Evolutionary conservation across 1,139 yeast species (phyloP), one percentile per base, ranked within the genome.

Genomic region (Suhomyces kunorum): DNA sequence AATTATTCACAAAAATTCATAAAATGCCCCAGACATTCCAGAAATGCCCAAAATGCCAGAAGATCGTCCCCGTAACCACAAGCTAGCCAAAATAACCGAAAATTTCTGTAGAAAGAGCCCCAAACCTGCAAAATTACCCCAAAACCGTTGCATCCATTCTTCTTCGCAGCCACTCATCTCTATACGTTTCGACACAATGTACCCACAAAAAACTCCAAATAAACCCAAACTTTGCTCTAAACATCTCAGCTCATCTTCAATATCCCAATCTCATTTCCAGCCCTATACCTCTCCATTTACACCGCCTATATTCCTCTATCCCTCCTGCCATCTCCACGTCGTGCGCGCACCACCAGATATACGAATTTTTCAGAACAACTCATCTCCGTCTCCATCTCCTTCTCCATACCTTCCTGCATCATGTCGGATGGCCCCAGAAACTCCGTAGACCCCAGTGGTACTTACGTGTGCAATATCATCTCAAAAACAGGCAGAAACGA

Each of bases 401-500:
- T 17, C 26, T n/a, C 11, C 25, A 18, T 23, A 16, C 14, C 27
- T 7, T 22, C 14, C n/a, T n/a, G n/a, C n/a, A n/a, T n/a, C 8
- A 35, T 35, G 38, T 23, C 38, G 26, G 32, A 27, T n/a, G 32
- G 36, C 14, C 43, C 38, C 14, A 42, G 42, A 18, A 50, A 46
- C 42, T 44, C 42, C 39, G 42, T 56, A 28, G 63, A 63, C 43
- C 46, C 51, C 27, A 43, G 51, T 24, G 61, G 59, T 29, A 39
- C 46, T 23, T 58, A 51, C 44, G 52, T 58, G 35, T 67, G 71
- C 43, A 65, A 58, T 49, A 48, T 63, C 33, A 59, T 66, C 35
- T 57, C 66, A 29, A 58, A 61, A 38, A 51, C 48, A 38, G 70
- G 68, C 11, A 54, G 71, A 38, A 62, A 64, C 35, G 74, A 68